These are phyloP conservation scores for Colletotrichum melonis DNA, from an alignment of 2,329 filamentous ascomycete species.

Conservation along the genomic window DNA sequence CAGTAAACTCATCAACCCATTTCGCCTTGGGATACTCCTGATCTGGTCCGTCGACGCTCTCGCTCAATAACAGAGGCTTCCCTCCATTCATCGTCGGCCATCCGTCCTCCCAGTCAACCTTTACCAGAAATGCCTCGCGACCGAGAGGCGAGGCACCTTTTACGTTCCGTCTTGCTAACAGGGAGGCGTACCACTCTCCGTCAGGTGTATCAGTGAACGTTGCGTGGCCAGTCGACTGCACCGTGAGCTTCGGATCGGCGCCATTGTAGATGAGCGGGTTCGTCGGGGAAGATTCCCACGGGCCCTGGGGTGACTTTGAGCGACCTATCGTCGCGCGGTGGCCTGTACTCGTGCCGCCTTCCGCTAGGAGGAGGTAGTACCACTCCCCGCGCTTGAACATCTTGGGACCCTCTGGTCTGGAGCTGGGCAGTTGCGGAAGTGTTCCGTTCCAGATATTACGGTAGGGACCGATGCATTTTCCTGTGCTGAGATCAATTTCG, in stretches of 20 bases:
- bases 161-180: conserved; percentile 38
- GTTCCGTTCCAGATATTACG: conserved; percentile 40
- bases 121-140: conserved; percentile 39
- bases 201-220: conserved; percentile 38
- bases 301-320: conserved; percentile 47
- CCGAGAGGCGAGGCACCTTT: conserved; percentile 36
- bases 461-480: conserved; percentile 38
- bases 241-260: conserved; percentile 34
- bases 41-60: conserved; percentile 14
- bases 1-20: conserved; percentile 18
- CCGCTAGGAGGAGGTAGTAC: conserved; percentile 22
- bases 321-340: conserved; percentile 56
- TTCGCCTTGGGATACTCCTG: conserved; percentile 12
- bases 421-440: conserved; percentile 30
- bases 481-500: conserved; percentile 37
- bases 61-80: conserved; percentile 26
- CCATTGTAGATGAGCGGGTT: conserved; percentile 48
- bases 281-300: conserved; percentile 52
- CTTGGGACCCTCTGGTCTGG: conserved; percentile 37
- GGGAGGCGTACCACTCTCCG: conserved; percentile 39
- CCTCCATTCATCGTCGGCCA: conserved; percentile 41
- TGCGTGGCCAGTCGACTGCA: conserved; percentile 39
- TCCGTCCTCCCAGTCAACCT: conserved; percentile 39
- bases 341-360: conserved; percentile 46
- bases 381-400: conserved; percentile 25